Conservation (phyloP, 2,329 filamentous ascomycete species). For the Fusarium longipes region DNA sequence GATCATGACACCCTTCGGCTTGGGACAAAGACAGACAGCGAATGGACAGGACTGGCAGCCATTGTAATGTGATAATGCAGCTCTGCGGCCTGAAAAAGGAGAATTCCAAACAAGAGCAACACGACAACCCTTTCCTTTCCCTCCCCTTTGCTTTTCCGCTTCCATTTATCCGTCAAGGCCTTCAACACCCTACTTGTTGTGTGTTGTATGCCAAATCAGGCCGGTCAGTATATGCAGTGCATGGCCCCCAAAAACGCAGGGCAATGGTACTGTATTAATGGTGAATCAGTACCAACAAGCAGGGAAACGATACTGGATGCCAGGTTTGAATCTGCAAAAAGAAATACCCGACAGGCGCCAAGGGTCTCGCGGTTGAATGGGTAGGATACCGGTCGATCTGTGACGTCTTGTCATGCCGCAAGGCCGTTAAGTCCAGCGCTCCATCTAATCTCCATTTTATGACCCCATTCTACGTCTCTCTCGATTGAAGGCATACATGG, state of each 20-base stretch:
- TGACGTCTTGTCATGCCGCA: conserved; percentile 28
- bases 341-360: conserved; percentile 20
- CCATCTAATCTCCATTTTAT: conserved; percentile 32
- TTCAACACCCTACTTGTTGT: neutral
- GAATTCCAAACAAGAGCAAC: neutral
- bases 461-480: neutral
- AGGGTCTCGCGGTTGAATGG: neutral
- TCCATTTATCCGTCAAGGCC: conserved; percentile 15
- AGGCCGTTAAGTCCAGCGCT: conserved; percentile 22
- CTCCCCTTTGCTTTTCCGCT: neutral
- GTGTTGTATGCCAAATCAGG: neutral
- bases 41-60: neutral
- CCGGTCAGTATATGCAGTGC: neutral
- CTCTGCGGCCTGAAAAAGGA: conserved; percentile 4
- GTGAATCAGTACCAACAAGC: conserved; percentile 10
- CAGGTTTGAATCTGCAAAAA: conserved; percentile 9
- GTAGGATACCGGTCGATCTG: conserved; percentile 7
- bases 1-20: conserved; percentile 1
- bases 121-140: conserved; percentile 5
- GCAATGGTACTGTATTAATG: neutral
- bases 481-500: neutral
- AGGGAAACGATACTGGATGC: conserved; percentile 4
- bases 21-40: neutral
- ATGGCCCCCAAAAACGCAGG: conserved; percentile 1
- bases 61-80: conserved; percentile 16